Evolutionary conservation across 176 grass and related monocot genomes (phyloP), one percentile per base, ranked within the genome.

Genomic region (Ensete ventricosum): DNA sequence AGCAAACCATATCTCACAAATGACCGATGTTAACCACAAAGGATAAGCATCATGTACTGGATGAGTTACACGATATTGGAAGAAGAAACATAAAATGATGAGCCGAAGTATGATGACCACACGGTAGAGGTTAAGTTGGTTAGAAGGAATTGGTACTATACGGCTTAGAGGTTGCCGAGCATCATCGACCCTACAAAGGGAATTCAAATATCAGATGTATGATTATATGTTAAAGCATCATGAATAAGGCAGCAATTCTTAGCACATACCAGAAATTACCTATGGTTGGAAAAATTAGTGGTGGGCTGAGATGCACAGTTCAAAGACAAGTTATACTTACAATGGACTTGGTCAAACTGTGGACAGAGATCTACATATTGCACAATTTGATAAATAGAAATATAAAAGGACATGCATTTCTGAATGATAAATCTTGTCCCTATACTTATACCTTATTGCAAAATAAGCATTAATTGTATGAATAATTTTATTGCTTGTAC

Each of bases 1-100:
- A 29, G 92, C 92, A 87, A 92, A 96, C 92, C 92, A 96, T 62
- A 96, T 83, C 68, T 96, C 92, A 70, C 92, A 96, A 69, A 96
- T 96, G 26, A 96, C 92, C 71, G 92, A 96, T 52, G 88, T 87
- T 60, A 96, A 84, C 92, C 92, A 96, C 73, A 96, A 81, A 55
- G 83, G 87, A 82, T 89, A 92, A 50, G 92, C 92, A 89, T 96
- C 92, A 8, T 13, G 13, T 27, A 96, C 92, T 57, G 92, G 87
- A 84, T 96, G 87, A 83, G 89, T 86, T 62, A 92, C 68, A 82
- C 92, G 92, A 68, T 96, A 96, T 64, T 92, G 92, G 75, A 96
- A 96, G 84, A 96, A 96, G 89, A 96, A 89, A 19, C 92, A 82
- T 64, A 92, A 71, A 73, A 96, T 89, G 52, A 96, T 89, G 66